Evolutionary conservation across 1,284 basidiomycete genomes (phyloP).

Genomic region (Trametes sp.): DNA sequence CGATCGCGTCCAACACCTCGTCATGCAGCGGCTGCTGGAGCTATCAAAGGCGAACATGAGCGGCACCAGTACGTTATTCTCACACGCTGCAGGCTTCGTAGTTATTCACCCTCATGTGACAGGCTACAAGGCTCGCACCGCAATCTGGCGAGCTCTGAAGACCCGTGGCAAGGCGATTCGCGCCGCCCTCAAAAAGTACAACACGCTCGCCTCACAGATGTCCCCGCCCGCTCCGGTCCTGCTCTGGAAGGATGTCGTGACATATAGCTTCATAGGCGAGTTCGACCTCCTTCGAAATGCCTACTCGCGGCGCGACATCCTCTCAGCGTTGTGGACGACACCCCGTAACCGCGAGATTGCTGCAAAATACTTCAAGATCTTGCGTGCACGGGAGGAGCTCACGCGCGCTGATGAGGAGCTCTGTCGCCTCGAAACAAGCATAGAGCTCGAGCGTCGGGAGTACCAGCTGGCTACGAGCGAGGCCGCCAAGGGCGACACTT

Average conservation of each 20-base stretch:
- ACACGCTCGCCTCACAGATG: conserved; percentile 26
- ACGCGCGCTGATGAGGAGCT: conserved; percentile 28
- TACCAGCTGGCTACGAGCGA: neutral
- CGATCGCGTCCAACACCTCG: neutral
- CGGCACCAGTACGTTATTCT: conserved; percentile 28
- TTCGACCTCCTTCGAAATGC: conserved; percentile 34
- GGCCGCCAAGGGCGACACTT: neutral
- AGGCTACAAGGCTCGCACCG: conserved; percentile 39
- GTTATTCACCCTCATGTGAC: neutral
- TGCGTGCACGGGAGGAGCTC: conserved; percentile 32
- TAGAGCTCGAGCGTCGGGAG: conserved; percentile 6
- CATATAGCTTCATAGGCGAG: conserved; percentile 33
- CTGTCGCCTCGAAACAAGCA: conserved; percentile 12
- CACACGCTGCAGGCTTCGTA: neutral
- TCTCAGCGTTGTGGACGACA: conserved; percentile 26
- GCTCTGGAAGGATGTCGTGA: conserved; percentile 30
- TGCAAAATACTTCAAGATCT: conserved; percentile 32
- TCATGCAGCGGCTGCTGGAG: conserved; percentile 37
- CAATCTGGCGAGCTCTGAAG: conserved; percentile 34
- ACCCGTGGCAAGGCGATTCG: conserved; percentile 29
- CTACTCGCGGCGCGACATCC: conserved; percentile 25
- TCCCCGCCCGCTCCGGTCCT: conserved; percentile 26
- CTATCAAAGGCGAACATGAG: conserved; percentile 36
- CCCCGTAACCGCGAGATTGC: conserved; percentile 30
- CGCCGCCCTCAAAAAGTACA: conserved; percentile 34